These are phyloP conservation scores for Talaromyces albobiverticillius DNA, from an alignment of 2,329 filamentous ascomycete genomes.

Conservation along the genomic window DNA sequence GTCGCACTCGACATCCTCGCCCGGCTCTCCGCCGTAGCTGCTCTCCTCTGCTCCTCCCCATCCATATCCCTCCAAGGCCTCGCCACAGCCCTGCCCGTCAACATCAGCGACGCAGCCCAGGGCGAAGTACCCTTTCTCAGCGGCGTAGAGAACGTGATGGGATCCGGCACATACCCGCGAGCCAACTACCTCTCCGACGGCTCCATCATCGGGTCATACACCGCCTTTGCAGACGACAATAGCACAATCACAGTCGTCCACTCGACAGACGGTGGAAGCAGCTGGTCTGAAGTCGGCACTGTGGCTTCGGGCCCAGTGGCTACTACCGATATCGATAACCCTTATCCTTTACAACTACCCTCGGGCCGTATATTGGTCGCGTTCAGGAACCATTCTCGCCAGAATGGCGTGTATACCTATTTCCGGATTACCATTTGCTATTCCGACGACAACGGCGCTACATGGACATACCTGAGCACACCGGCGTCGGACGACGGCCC, in stretches of 20 bases:
- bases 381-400: constrained; percentile 10
- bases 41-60: not conserved
- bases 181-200: constrained; percentile 7
- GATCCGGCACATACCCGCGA: constrained; percentile 10
- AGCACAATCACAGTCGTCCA: constrained; percentile 4
- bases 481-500: not conserved
- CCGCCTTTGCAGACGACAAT: not conserved
- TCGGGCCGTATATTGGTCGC: constrained; percentile 10
- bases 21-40: constrained; percentile 8
- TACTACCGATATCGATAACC: constrained; percentile 12
- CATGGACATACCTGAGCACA: constrained; percentile 11
- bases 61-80: not conserved
- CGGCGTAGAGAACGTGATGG: not conserved
- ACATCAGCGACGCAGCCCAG: not conserved
- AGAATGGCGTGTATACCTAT: constrained; percentile 1
- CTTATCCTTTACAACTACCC: constrained; percentile 9
- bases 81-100: not conserved
- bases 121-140: not conserved
- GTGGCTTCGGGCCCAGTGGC: not conserved
- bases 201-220: constrained; percentile 1
- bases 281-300: constrained; percentile 7
- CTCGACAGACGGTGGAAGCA: constrained; percentile 6
- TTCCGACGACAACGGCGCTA: constrained; percentile 12
- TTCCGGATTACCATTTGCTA: constrained; percentile 14
- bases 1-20: constrained; percentile 7